Base-by-base conservation (phyloP, 495 filamentous ascomycete species). In the Aspergillus olivimuriae region DNA sequence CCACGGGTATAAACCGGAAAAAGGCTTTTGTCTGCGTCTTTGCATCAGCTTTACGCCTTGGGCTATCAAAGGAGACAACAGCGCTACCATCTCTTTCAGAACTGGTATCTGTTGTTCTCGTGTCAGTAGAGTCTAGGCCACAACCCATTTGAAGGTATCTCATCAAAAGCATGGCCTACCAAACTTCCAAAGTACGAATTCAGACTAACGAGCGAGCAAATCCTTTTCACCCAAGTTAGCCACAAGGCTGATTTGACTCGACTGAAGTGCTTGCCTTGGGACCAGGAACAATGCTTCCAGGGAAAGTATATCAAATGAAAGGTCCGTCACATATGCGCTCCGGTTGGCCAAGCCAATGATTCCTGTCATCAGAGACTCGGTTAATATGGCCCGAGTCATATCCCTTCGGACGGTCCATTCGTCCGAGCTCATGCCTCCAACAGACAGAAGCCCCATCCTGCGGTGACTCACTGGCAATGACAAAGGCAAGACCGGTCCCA, bases 201-300 rank as follows among this genome's bases (percentile, higher is more conserved):
- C 51, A 97, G 59, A 60, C 87, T 91, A 37, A 95, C 75, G 36
- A 97, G 74, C 15, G 89, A 92, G 65, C 82, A 97, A 53, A 94
- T 83, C 44, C 80, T 82, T 53, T 53, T 44, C 42, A 46, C 21
- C 43, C 43, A 41, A 40, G 36, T 54, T 44, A 56, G 55, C n/a
- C n/a, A n/a, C n/a, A n/a, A n/a, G n/a, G n/a, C n/a, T n/a, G n/a
- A n/a, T n/a, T n/a, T n/a, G n/a, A n/a, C n/a, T n/a, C n/a, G n/a
- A n/a, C n/a, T n/a, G n/a, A n/a, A n/a, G n/a, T 44, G 45, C 58
- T 54, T 63, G 72, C 69, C 88, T 76, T 21, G 91, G 91, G 22
- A 95, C 84, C 54, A 97, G 77, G 54, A 97, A 88, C 12, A 97
- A 68, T 4, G 89, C 91, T 66, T 94, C 88, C 23, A 96, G 68